These are phyloP conservation scores for Entoloma clypeatum DNA, from an alignment of 1,284 basidiomycete genomes.

Conservation along the genomic window DNA sequence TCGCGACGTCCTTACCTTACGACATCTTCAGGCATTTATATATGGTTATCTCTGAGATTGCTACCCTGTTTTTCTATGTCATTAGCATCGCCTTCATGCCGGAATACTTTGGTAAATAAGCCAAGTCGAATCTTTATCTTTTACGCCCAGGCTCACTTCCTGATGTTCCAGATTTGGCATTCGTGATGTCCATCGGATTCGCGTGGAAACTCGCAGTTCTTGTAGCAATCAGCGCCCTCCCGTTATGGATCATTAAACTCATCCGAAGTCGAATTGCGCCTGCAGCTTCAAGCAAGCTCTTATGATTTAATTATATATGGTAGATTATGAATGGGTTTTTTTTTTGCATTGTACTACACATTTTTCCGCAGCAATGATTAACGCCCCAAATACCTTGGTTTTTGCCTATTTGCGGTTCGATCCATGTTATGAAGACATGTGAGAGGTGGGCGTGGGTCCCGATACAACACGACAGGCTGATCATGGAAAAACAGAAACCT, in stretches of 20 bases:
- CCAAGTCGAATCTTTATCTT: neutral
- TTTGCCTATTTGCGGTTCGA: no score
- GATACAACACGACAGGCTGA: no score
- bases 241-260: slow-evolving; percentile 88
- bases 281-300: slow-evolving; percentile 90
- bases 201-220: slow-evolving; percentile 96
- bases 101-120: slow-evolving; percentile 88
- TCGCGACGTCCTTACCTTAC: neutral
- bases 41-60: slow-evolving; percentile 92
- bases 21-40: slow-evolving; percentile 77
- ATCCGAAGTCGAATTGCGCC: slow-evolving; percentile 86
- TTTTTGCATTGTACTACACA: no score
- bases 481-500: no score
- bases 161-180: slow-evolving; percentile 71
- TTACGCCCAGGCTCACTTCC: neutral
- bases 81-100: slow-evolving; percentile 92
- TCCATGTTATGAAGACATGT: no score
- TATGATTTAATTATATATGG: no score
- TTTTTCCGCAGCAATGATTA: no score
- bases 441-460: no score
- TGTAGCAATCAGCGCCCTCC: slow-evolving; percentile 89
- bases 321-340: no score
- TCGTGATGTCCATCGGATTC: slow-evolving; percentile 86
- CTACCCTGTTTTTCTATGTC: slow-evolving; percentile 86
- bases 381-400: no score